These are phyloP conservation scores for Prunus mume DNA, from an alignment of 306 rosid species.

Conservation along the genomic window DNA sequence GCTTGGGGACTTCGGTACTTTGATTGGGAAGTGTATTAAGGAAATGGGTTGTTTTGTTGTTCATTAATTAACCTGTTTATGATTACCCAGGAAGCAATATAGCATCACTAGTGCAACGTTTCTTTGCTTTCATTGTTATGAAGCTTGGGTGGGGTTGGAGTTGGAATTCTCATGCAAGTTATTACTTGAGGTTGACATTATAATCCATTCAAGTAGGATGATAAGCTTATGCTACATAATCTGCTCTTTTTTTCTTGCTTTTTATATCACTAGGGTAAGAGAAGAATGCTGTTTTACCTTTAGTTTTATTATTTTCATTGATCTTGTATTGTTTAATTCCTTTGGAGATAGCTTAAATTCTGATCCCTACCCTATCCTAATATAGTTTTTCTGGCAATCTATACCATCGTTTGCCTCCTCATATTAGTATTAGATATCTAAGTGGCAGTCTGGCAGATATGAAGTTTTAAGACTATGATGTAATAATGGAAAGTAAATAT, in stretches of 20 bases:
- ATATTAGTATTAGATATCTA: background rate
- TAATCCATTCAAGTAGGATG: background rate
- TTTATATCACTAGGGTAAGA: background rate
- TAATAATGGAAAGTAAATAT: background rate
- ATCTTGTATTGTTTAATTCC: background rate
- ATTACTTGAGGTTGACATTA: background rate
- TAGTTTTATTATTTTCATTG: background rate
- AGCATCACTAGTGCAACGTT: background rate
- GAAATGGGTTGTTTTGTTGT: background rate
- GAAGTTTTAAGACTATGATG: background rate
- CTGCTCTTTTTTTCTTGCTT: background rate
- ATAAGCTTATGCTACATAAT: background rate
- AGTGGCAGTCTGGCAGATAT: background rate
- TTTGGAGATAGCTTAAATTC: background rate
- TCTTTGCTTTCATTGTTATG: background rate
- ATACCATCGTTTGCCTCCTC: background rate
- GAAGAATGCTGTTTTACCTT: background rate
- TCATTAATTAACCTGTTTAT: background rate
- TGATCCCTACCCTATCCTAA: background rate
- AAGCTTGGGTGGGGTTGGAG: background rate
- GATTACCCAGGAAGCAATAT: background rate
- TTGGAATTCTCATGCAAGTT: background rate
- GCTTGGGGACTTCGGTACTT: background rate
- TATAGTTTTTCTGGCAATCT: background rate
- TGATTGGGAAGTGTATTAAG: background rate